Percentiles rank a stretch among this genome's conserved stretches.
These are phyloP conservation scores for Xerocomus nothofagi DNA, from an alignment of 1,284 basidiomycete genomes.

Conservation along the genomic window DNA sequence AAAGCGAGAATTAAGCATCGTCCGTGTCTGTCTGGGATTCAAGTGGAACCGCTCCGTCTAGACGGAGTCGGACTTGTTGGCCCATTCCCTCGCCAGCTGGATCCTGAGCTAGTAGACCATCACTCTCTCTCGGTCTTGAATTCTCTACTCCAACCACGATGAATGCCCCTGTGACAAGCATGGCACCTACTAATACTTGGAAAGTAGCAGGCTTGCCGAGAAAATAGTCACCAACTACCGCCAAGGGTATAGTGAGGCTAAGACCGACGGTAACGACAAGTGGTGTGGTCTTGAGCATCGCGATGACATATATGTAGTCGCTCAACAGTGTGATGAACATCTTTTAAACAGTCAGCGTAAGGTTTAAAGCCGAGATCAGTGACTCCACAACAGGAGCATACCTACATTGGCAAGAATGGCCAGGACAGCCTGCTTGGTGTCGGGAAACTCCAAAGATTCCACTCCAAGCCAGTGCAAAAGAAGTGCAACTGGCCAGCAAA, in stretches of 20 bases:
- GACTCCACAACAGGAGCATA: neutral
- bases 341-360: slow-evolving; percentile 37
- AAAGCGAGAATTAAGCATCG: slow-evolving; percentile 2
- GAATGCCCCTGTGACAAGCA: slow-evolving; percentile 68
- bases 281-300: slow-evolving; percentile 97
- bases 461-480: slow-evolving; percentile 75
- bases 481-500: slow-evolving; percentile 81
- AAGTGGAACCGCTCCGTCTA: slow-evolving; percentile 7
- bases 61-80: slow-evolving; percentile 3
- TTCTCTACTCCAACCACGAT: slow-evolving; percentile 65
- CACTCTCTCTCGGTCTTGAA: slow-evolving; percentile 29
- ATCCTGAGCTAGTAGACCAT: slow-evolving; percentile 4
- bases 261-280: slow-evolving; percentile 92
- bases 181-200: slow-evolving; percentile 65
- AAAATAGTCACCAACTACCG: slow-evolving; percentile 78
- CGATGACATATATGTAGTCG: slow-evolving; percentile 86
- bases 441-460: slow-evolving; percentile 79
- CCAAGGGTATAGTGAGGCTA: slow-evolving; percentile 92
- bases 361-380: neutral
- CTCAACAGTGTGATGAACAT: slow-evolving; percentile 85
- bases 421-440: slow-evolving; percentile 54
- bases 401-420: slow-evolving; percentile 76
- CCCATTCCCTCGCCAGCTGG: slow-evolving; percentile 1
- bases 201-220: slow-evolving; percentile 55
- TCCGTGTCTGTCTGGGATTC: slow-evolving; percentile 8